Evolutionary conservation across 73 alveolate species (phyloP).

Genomic region (Tetrahymena elliotti): DNA sequence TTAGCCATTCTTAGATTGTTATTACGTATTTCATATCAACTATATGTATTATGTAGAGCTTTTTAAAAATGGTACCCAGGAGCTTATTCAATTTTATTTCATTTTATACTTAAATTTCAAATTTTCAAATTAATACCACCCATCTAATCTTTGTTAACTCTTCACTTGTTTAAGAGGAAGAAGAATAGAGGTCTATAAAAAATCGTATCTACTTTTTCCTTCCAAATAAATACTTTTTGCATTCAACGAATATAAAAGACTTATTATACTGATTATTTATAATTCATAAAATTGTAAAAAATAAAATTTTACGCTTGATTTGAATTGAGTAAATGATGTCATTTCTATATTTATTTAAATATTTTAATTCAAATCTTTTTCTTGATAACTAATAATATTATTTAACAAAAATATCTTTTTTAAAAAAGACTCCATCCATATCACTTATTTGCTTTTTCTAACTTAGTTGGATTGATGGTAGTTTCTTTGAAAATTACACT

Average conservation of each 20-base stretch:
- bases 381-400: background rate
- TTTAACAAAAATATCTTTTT: too few relatives aligned
- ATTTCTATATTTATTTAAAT: too few relatives aligned
- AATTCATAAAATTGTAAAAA: background rate
- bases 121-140: background rate
- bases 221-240: background rate
- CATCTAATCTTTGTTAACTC: background rate
- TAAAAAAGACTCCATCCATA: background rate
- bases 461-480: too few relatives aligned
- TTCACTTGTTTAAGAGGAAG: background rate
- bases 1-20: background rate
- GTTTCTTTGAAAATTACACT: too few relatives aligned
- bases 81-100: background rate
- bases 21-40: background rate
- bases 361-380: background rate
- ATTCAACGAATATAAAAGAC: background rate
- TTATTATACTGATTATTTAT: background rate
- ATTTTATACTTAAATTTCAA: background rate
- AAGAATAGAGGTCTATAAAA: background rate
- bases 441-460: too few relatives aligned
- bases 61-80: background rate
- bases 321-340: background rate
- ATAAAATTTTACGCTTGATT: background rate
- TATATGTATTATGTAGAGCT: background rate
- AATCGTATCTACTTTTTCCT: background rate